Evolutionary conservation across 768 basidiomycete genomes (phyloP).

Genomic region (Amanita subjunquillea): DNA sequence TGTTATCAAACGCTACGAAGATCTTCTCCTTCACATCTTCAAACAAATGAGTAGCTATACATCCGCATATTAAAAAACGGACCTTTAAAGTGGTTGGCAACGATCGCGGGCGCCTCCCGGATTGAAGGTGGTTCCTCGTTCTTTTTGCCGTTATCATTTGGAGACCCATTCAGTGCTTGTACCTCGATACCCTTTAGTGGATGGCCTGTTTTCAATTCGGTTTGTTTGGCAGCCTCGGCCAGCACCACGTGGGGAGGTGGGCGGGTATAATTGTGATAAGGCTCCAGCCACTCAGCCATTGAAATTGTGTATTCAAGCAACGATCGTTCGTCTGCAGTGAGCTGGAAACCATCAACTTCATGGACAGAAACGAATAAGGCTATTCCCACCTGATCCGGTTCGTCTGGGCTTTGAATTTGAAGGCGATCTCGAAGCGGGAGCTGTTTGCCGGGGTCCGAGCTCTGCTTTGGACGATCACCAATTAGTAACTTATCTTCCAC

Average conservation of each 20-base stretch:
- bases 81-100: slow-evolving; percentile 58
- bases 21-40: slow-evolving; percentile 51
- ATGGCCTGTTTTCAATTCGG: slow-evolving; percentile 59
- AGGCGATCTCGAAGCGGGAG: slow-evolving; percentile 53
- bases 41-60: not conserved
- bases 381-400: slow-evolving; percentile 38
- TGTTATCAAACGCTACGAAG: slow-evolving; percentile 25
- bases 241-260: slow-evolving; percentile 62
- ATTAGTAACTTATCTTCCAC: slow-evolving; percentile 77
- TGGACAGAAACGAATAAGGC: slow-evolving; percentile 7
- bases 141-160: slow-evolving; percentile 47
- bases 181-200: slow-evolving; percentile 56
- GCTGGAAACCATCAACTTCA: slow-evolving; percentile 23
- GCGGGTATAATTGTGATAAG: slow-evolving; percentile 64
- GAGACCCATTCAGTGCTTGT: slow-evolving; percentile 25
- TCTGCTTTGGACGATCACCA: slow-evolving; percentile 70
- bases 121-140: slow-evolving; percentile 64
- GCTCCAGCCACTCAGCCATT: slow-evolving; percentile 67
- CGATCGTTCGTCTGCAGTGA: slow-evolving; percentile 52
- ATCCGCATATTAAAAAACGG: not conserved
- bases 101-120: slow-evolving; percentile 45
- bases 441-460: slow-evolving; percentile 34
- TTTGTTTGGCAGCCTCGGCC: slow-evolving; percentile 66
- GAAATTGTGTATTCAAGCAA: slow-evolving; percentile 52
- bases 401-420: slow-evolving; percentile 34